Percentiles rank a stretch among this genome's conserved stretches.
These are phyloP conservation scores for Ophiostoma triangulosporum DNA, from an alignment of 2,329 filamentous ascomycete genomes.

Conservation along the genomic window DNA sequence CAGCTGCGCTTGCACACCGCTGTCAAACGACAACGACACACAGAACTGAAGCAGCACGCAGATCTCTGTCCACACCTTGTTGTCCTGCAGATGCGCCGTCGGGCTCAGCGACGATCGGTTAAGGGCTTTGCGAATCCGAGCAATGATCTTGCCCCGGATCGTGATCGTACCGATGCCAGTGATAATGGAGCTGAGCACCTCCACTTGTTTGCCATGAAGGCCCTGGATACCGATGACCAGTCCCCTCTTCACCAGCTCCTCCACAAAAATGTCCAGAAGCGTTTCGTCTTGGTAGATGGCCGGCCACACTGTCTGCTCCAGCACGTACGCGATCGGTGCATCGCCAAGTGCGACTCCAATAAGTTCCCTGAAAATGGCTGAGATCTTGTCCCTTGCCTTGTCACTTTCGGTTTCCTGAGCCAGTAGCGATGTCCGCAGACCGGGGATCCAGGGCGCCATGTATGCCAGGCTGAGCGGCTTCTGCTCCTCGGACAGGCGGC, in stretches of 20 bases:
- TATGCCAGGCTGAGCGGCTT: conserved; percentile 54
- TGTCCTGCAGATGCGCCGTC: conserved; percentile 52
- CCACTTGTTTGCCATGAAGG: conserved; percentile 43
- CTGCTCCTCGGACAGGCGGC: conserved; percentile 54
- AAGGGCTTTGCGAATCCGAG: conserved; percentile 50
- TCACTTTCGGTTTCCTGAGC: conserved; percentile 48
- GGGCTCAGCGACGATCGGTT: conserved; percentile 53
- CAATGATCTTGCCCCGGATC: conserved; percentile 50
- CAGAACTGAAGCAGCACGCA: conserved; percentile 54
- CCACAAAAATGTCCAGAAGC: conserved; percentile 51
- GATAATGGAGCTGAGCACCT: conserved; percentile 48
- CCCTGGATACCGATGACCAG: conserved; percentile 43
- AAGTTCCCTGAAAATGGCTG: conserved; percentile 49
- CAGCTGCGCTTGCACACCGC: conserved; percentile 51
- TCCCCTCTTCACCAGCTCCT: conserved; percentile 52
- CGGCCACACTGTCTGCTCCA: conserved; percentile 56
- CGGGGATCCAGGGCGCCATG: conserved; percentile 55
- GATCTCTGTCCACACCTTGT: conserved; percentile 56
- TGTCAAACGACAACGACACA: conserved; percentile 53
- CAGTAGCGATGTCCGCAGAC: conserved; percentile 46
- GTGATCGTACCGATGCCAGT: conserved; percentile 52
- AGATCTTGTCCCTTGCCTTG: conserved; percentile 52
- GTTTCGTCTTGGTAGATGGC: conserved; percentile 50
- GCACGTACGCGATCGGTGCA: conserved; percentile 40
- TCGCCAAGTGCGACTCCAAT: conserved; percentile 52